These are phyloP conservation scores for Torulaspora gathmanii DNA, from an alignment of 805 yeast genomes.

Conservation along the genomic window DNA sequence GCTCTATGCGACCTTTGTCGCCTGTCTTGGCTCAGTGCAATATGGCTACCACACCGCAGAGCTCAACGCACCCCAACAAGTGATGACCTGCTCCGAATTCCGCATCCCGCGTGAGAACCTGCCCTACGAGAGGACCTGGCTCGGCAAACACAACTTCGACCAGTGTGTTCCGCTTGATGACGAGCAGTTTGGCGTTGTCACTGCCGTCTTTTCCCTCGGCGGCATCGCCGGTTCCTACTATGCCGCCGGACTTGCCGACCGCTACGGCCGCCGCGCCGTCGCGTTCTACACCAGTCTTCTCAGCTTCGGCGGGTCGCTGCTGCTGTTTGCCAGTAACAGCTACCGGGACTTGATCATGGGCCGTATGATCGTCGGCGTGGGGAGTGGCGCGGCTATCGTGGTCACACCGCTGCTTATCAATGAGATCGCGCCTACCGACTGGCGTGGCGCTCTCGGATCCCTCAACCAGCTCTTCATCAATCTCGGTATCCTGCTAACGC, in stretches of 20 bases:
- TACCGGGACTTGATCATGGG: conserved; percentile 52
- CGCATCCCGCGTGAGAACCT: conserved; percentile 21
- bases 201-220: conserved; percentile 80
- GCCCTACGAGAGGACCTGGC: conserved; percentile 31
- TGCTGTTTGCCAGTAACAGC: conserved; percentile 49
- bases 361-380: conserved; percentile 73
- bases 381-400: conserved; percentile 84
- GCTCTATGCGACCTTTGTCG: conserved; percentile 46
- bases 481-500: conserved; percentile 78
- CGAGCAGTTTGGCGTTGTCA: conserved; percentile 62
- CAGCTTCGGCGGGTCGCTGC: conserved; percentile 50
- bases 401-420: conserved; percentile 77
- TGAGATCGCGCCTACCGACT: conserved; percentile 66
- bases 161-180: conserved; percentile 59
- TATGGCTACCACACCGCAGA: conserved; percentile 96
- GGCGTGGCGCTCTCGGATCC: conserved; percentile 78
- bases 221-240: conserved; percentile 71
- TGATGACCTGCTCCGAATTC: conserved; percentile 51
- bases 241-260: conserved; percentile 67
- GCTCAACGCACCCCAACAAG: conserved; percentile 80
- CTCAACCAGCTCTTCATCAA: conserved; percentile 87
- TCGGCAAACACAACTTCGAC: conserved; percentile 41
- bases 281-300: conserved; percentile 49
- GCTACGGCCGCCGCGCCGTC: conserved; percentile 55
- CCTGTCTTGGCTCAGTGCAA: conserved; percentile 76